Evolutionary conservation across 2,329 filamentous ascomycete species (phyloP).

Genomic region (Malbranchea zuffiana): DNA sequence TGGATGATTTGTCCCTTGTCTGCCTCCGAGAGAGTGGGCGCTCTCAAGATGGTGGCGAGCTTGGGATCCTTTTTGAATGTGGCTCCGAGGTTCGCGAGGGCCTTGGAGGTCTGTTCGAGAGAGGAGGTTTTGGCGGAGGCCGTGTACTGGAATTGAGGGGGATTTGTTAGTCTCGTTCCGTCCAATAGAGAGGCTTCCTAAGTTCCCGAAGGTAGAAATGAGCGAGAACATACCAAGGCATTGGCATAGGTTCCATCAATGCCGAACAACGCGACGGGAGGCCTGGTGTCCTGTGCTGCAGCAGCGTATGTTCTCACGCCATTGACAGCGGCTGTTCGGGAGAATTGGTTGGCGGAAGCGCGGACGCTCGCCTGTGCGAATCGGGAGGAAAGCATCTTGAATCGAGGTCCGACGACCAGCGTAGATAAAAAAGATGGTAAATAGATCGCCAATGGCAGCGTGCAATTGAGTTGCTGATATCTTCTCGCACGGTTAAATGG

Average conservation of each 20-base stretch:
- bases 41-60: slow-evolving; percentile 61
- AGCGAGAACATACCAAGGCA: slow-evolving; percentile 67
- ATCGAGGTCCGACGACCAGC: slow-evolving; percentile 5
- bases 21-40: slow-evolving; percentile 63
- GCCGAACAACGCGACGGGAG: slow-evolving; percentile 85
- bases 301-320: slow-evolving; percentile 65
- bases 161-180: not conserved
- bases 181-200: not conserved
- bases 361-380: slow-evolving; percentile 47
- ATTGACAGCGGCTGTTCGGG: slow-evolving; percentile 31
- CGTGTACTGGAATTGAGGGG: slow-evolving; percentile 60
- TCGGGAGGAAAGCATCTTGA: slow-evolving; percentile 47
- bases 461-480: slow-evolving; percentile 8
- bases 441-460: slow-evolving; percentile 9
- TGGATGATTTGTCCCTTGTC: slow-evolving; percentile 81
- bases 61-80: slow-evolving; percentile 75
- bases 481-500: slow-evolving; percentile 10
- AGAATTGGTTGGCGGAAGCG: slow-evolving; percentile 39
- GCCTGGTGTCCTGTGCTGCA: slow-evolving; percentile 57
- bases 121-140: slow-evolving; percentile 78
- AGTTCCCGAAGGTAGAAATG: not conserved
- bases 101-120: slow-evolving; percentile 76
- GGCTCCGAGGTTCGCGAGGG: slow-evolving; percentile 58
- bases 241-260: slow-evolving; percentile 97
- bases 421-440: slow-evolving; percentile 4